Evolutionary conservation across 306 rosid species (phyloP).

Genomic region (Vigna radiata): DNA sequence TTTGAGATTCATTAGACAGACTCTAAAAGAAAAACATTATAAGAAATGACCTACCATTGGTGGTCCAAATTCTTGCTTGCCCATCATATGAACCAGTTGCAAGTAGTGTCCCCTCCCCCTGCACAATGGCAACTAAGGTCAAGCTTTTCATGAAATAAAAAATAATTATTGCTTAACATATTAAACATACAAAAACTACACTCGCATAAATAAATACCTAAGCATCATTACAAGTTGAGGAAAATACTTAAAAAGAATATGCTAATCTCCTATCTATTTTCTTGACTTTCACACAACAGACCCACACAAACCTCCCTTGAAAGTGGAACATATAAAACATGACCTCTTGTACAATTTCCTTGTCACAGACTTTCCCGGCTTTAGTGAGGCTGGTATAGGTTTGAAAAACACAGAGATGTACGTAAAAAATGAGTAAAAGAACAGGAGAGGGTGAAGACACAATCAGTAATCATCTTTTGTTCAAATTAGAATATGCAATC

Average conservation of each 20-base stretch:
- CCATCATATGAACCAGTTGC: slow-evolving; percentile 98
- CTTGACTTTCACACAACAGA: neutral
- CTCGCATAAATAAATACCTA: slow-evolving; percentile 17
- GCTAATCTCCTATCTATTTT: neutral
- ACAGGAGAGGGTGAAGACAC: neutral
- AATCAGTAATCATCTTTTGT: slow-evolving; percentile 16
- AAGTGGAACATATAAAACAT: neutral
- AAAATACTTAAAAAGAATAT: neutral
- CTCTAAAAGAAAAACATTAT: neutral
- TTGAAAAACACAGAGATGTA: neutral
- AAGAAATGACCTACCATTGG: slow-evolving; percentile 62
- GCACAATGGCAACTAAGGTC: slow-evolving; percentile 22
- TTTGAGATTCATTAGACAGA: slow-evolving; percentile 10
- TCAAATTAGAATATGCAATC: slow-evolving; percentile 38
- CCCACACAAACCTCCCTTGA: neutral
- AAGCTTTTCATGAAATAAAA: slow-evolving; percentile 4
- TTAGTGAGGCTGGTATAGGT: neutral
- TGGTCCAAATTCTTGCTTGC: slow-evolving; percentile 93
- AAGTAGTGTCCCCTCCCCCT: slow-evolving; percentile 92
- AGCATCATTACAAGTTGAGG: neutral
- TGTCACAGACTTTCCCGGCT: neutral
- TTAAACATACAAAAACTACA: neutral
- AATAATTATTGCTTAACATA: neutral
- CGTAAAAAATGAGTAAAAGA: neutral
- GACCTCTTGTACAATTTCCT: neutral